Evolutionary conservation across 2,329 filamentous ascomycete genomes (phyloP), one percentile per base, ranked within the genome.

Genomic region (Pseudocercospora cruenta): DNA sequence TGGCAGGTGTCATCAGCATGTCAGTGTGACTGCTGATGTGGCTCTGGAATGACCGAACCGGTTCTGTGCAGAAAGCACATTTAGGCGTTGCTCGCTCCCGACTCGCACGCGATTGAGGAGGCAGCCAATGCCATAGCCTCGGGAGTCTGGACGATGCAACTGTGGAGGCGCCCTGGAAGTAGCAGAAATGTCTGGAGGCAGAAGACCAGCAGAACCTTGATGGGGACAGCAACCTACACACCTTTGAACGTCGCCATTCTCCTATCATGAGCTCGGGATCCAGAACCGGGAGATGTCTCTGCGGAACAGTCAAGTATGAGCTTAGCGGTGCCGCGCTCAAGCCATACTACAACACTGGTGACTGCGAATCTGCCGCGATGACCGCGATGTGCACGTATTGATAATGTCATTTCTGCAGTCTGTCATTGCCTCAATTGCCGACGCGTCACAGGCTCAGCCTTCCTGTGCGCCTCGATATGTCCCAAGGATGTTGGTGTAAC

Each of bases 351-450:
- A 26, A 74, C 72, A 62, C 77, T 76, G 22, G 67, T 66, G 58
- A 53, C 21, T 47, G 10, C 36, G 16, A 21, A 16, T 14, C 1
- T 47, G 16, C 61, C 33, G 16, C n/a, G 21, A 54, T n/a, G 16
- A 7, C 51, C 22, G 22, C 26, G 26, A 55, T 31, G n/a, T 31
- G 16, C 51, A 9, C 16, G 24, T 55, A 14, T 33, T 55, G 51
- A 55, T 28, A 24, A 31, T 55, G 19, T 28, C 14, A 6, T 55
- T 22, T 59, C n/a, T 53, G 16, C 64, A 63, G 64, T 84, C 6
- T 84, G 82, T 71, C 81, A 84, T 67, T 84, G 83, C 72, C 71
- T 76, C 9, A 85, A 84, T 64, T 84, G 82, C 71, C 78, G 80
- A 31, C 82, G 83, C 67, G 75, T 78, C 0, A 70, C 69, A 9